Conservation (phyloP, 1,139 yeast species). For the Hyphopichia khmerensis region DNA sequence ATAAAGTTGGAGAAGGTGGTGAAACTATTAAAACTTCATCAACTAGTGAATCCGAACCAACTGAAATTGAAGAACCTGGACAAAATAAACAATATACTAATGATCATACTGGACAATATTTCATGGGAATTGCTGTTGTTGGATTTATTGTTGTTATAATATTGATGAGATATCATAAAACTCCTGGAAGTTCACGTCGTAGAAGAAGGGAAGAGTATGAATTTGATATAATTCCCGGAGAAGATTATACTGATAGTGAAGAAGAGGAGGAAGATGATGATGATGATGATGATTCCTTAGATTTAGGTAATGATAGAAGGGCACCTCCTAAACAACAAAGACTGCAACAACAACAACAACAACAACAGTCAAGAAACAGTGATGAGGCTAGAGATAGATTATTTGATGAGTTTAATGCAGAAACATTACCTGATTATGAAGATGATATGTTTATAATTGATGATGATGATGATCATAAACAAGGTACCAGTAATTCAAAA, state of each 20-base stretch:
- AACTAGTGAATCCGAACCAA: slow-evolving; percentile 9
- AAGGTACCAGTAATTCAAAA: neutral
- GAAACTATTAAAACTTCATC: slow-evolving; percentile 1
- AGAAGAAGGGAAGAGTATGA: slow-evolving; percentile 76
- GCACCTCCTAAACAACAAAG: neutral
- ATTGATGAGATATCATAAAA: slow-evolving; percentile 53
- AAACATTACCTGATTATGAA: slow-evolving; percentile 37
- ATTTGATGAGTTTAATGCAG: slow-evolving; percentile 41
- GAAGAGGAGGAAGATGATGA: slow-evolving; percentile 12
- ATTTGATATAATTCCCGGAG: slow-evolving; percentile 74
- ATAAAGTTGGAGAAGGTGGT: neutral
- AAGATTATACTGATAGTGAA: slow-evolving; percentile 49
- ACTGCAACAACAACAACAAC: too few species aligned
- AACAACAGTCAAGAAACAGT: slow-evolving; percentile 13
- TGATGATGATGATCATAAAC: slow-evolving; percentile 31
- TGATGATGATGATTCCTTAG: slow-evolving; percentile 21
- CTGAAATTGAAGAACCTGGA: slow-evolving; percentile 26
- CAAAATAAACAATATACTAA: slow-evolving; percentile 28
- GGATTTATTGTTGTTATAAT: slow-evolving; percentile 58
- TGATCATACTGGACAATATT: slow-evolving; percentile 56
- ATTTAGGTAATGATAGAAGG: slow-evolving; percentile 23
- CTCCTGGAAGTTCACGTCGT: slow-evolving; percentile 49
- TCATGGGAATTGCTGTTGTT: slow-evolving; percentile 55
- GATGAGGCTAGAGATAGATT: slow-evolving; percentile 41
- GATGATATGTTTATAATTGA: slow-evolving; percentile 46